phyloP scores from a whole-genome alignment of 305 asterid genomes.

The Fraxinus latifolia region DNA sequence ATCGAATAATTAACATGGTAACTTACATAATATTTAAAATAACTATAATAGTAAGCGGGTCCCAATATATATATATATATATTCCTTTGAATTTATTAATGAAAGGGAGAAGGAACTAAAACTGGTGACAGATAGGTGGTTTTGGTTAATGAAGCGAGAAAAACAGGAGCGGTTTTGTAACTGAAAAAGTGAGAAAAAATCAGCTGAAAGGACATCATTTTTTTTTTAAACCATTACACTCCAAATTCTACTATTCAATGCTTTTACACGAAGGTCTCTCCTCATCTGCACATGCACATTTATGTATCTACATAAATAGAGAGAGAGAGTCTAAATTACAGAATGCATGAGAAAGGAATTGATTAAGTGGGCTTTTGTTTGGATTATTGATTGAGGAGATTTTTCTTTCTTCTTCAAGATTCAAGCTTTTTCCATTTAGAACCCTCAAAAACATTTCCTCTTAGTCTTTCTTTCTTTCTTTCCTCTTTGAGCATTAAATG shows the following conservation, averaged over 20 bases:
- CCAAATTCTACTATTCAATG: constrained; percentile 22
- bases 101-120: not conserved
- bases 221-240: constrained; percentile 25
- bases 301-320: constrained; percentile 14
- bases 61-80: too few species aligned
- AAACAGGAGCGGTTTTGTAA: constrained; percentile 63
- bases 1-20: too few species aligned
- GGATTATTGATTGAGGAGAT: constrained; percentile 35
- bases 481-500: constrained; percentile 38
- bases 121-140: not conserved
- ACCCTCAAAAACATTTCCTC: not conserved
- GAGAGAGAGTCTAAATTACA: constrained; percentile 7
- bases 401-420: not conserved
- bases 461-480: not conserved
- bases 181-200: constrained; percentile 63
- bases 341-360: constrained; percentile 22
- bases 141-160: constrained; percentile 35
- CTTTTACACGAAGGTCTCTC: constrained; percentile 30
- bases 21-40: too few species aligned
- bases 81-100: too few species aligned
- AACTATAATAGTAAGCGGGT: too few species aligned
- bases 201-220: constrained; percentile 12
- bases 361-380: constrained; percentile 33
- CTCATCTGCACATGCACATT: constrained; percentile 20
- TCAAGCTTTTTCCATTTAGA: not conserved